phyloP scores from a whole-genome alignment of 139 green algal species.

The Picochlorum sp. region DNA sequence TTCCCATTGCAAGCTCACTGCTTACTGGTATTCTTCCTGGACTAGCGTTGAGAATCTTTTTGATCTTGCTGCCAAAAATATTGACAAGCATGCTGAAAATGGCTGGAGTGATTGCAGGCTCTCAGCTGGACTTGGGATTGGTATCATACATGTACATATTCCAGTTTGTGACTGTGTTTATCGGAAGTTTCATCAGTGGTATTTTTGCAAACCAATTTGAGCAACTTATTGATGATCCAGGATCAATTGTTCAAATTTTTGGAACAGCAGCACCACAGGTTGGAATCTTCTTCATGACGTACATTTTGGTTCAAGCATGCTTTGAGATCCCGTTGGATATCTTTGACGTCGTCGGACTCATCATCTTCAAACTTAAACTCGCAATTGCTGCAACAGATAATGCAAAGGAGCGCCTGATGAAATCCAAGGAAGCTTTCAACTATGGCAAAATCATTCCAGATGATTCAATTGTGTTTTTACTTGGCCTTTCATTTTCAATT shows the following conservation, averaged over 20 bases:
- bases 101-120: slow-evolving; percentile 32
- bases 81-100: slow-evolving; percentile 39
- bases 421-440: neutral
- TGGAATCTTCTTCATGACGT: slow-evolving; percentile 21
- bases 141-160: slow-evolving; percentile 41
- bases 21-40: slow-evolving; percentile 8
- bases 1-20: neutral
- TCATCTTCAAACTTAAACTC: neutral
- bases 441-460: neutral
- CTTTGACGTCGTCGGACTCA: slow-evolving; percentile 9
- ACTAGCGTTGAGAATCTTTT: slow-evolving; percentile 61
- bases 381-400: neutral
- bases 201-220: slow-evolving; percentile 44
- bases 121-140: slow-evolving; percentile 39
- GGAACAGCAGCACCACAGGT: slow-evolving; percentile 24
- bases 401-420: neutral
- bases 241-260: slow-evolving; percentile 35
- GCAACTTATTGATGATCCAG: slow-evolving; percentile 19
- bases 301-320: slow-evolving; percentile 17
- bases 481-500: slow-evolving; percentile 1
- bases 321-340: slow-evolving; percentile 16
- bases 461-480: neutral
- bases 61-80: slow-evolving; percentile 52
- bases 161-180: slow-evolving; percentile 59
- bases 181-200: slow-evolving; percentile 44